Evolutionary conservation across 352 stramenopile genomes (phyloP), one percentile per base, ranked within the genome.

Genomic region (Pythium brassicae): DNA sequence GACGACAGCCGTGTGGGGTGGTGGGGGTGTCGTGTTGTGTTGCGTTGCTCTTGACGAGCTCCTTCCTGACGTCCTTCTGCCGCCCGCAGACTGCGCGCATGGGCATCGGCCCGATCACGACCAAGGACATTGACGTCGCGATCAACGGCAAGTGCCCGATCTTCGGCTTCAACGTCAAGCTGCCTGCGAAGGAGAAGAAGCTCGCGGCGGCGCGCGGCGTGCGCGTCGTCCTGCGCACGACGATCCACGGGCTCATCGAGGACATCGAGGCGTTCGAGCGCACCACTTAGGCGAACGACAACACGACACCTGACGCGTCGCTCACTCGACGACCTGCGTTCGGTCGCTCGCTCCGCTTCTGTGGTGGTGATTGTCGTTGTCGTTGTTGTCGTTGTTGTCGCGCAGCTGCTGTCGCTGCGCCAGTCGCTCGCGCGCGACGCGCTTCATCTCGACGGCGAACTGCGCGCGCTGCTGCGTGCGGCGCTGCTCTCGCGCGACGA

Each of bases 101-200:
- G 26, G 84, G 84, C 23, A 90, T 94, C 53, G 84, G 84, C 43
- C 75, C 89, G 54, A 85, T 94, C 53, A 83, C 84, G 5, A 68
- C 67, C 1, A 80, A 81, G 55, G 84, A 94, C 56, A 89, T 94
- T 35, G 84, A 94, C 46, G 78, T 88, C 14, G 81, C 81, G 20
- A 87, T 88, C 62, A 86, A 87, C 59, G 67, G 74, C 61, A 75
- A 88, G 51, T 94, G 84, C 37, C 83, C 82, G 43, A 93, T 93
- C 61, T 92, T 89, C 29, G 84, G 79, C 32, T 94, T 94, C 55
- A 91, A 91, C 48, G 78, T 93, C 11, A 86, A 86, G 46, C 55
- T 92, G 22, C 76, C 66, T 27, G 66, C 70, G 9, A 79, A 82
- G 20, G 82, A 92, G 65, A 63, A 72, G 35, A 75, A 73, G 37